Conservation (phyloP, 768 basidiomycete species). For the Fomitopsis pulvina region DNA sequence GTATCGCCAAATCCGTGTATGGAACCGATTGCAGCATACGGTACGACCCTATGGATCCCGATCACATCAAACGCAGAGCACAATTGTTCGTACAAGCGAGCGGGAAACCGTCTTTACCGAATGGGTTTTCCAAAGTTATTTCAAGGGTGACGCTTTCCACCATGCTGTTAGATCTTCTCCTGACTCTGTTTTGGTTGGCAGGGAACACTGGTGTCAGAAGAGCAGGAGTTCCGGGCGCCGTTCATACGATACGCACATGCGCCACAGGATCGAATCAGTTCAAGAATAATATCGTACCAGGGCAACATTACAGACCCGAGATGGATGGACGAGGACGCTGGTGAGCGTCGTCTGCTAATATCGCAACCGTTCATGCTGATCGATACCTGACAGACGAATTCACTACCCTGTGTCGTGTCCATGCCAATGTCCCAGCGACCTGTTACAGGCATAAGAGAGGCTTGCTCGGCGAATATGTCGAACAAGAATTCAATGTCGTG, state of each 20-base stretch:
- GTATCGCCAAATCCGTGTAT: conserved; percentile 43
- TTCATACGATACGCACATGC: neutral
- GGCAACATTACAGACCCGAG: conserved; percentile 21
- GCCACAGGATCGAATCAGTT: conserved; percentile 6
- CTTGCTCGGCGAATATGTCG: conserved; percentile 17
- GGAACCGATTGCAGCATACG: conserved; percentile 34
- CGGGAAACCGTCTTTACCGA: neutral
- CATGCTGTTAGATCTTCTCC: neutral
- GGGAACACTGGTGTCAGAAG: conserved; percentile 2
- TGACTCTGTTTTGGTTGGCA: neutral
- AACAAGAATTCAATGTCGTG: conserved; percentile 31
- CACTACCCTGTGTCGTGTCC: conserved; percentile 29
- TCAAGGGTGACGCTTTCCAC: neutral
- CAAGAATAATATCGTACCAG: conserved; percentile 25
- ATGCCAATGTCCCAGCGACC: conserved; percentile 27
- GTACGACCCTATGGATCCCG: conserved; percentile 29
- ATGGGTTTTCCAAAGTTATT: neutral
- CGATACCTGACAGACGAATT: conserved; percentile 22
- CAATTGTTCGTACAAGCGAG: neutral
- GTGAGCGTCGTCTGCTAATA: conserved; percentile 12
- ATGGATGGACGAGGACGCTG: conserved; percentile 30
- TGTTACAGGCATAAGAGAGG: neutral
- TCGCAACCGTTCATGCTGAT: neutral
- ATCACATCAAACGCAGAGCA: conserved; percentile 27
- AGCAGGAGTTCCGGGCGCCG: neutral